Evolutionary conservation across 768 basidiomycete species (phyloP).

Genomic region (Leccinum longicurvipes): DNA sequence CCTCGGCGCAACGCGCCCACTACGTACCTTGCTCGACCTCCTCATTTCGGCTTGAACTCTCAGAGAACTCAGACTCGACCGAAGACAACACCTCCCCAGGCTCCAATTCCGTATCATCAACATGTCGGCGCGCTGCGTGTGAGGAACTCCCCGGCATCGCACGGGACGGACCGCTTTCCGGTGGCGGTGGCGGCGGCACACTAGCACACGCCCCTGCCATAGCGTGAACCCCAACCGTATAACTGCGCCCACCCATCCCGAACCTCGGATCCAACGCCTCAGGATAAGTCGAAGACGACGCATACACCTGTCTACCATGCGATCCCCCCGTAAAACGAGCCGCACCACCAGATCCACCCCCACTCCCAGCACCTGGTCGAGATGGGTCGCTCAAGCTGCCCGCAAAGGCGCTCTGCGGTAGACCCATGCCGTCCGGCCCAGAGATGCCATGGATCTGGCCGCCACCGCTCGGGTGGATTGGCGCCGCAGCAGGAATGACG

Average conservation of each 20-base stretch:
- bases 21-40: slow-evolving; percentile 14
- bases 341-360: slow-evolving; percentile 18
- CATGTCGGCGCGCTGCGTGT: neutral
- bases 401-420: slow-evolving; percentile 7
- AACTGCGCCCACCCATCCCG: neutral
- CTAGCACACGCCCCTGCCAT: neutral
- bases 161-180: slow-evolving; percentile 6
- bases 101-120: slow-evolving; percentile 15
- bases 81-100: slow-evolving; percentile 27
- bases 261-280: slow-evolving; percentile 12
- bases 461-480: slow-evolving; percentile 4
- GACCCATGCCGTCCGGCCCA: slow-evolving; percentile 18
- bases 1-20: neutral
- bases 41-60: slow-evolving; percentile 21
- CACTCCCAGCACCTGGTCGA: slow-evolving; percentile 15
- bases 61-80: slow-evolving; percentile 23
- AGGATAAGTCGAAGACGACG: slow-evolving; percentile 18
- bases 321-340: slow-evolving; percentile 6
- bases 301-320: neutral
- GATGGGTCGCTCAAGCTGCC: slow-evolving; percentile 17
- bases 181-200: neutral
- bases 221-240: neutral
- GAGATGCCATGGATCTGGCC: slow-evolving; percentile 19
- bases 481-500: neutral
- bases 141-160: neutral